Percentiles rank a stretch among this genome's conserved stretches.
These are phyloP conservation scores for Aspergillus ibericus DNA, from an alignment of 2,329 filamentous ascomycete species.

Conservation along the genomic window DNA sequence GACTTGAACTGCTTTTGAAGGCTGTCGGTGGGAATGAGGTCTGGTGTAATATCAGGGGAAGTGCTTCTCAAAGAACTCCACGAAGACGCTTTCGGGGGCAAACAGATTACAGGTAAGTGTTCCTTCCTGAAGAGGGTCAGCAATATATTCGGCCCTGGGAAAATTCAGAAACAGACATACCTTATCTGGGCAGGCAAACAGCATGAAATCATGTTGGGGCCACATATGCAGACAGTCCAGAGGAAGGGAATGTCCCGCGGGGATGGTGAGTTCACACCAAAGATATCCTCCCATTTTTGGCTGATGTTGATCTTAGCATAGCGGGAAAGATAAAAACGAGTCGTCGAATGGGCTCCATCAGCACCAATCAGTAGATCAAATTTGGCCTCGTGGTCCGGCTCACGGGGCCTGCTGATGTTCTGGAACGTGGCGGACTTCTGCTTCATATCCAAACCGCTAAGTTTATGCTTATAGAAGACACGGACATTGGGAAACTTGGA, in stretches of 20 bases:
- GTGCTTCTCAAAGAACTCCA: not conserved
- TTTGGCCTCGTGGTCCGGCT: not conserved
- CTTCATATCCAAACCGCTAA: not conserved
- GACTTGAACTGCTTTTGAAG: not conserved
- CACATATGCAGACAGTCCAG: not conserved
- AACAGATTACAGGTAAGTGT: not conserved
- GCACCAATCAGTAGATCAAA: not conserved
- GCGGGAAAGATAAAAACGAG: not conserved
- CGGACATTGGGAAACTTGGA: not conserved
- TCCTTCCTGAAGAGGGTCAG: not conserved
- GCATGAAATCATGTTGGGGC: not conserved
- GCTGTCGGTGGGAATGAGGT: not conserved
- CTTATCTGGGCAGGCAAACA: not conserved
- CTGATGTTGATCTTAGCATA: not conserved
- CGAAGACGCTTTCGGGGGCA: not conserved
- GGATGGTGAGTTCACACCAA: not conserved
- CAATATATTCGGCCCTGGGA: too few species aligned
- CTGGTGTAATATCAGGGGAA: not conserved
- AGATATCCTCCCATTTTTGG: not conserved
- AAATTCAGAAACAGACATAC: not conserved
- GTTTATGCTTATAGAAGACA: not conserved
- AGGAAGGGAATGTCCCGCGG: not conserved
- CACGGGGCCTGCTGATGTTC: not conserved
- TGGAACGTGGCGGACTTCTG: not conserved
- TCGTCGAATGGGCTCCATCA: not conserved